phyloP scores from a whole-genome alignment of 2,329 filamentous ascomycete species.

The Akanthomyces dipterigenus region DNA sequence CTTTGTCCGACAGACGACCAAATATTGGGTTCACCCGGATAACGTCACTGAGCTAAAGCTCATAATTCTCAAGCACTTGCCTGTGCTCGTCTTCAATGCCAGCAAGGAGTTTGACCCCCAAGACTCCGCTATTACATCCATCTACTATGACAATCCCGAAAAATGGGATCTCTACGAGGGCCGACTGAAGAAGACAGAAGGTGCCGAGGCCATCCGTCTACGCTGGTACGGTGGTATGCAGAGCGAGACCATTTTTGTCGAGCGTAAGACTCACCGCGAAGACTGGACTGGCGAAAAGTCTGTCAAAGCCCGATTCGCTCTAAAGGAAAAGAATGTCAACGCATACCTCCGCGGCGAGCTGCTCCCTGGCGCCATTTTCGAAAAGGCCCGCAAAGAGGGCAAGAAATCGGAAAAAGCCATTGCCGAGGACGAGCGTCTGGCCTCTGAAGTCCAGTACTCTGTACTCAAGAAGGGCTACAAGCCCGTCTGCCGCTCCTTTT shows the following conservation, averaged over 20 bases:
- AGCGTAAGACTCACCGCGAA: slow-evolving; percentile 95
- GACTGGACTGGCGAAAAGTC: slow-evolving; percentile 99
- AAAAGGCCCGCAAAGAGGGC: slow-evolving; percentile 90
- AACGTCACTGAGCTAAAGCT: slow-evolving; percentile 98
- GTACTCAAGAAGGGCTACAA: slow-evolving; percentile 79
- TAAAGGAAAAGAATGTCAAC: slow-evolving; percentile 98
- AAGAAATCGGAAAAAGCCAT: slow-evolving; percentile 93
- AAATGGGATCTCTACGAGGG: slow-evolving; percentile 93
- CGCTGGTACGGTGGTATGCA: slow-evolving; percentile 98
- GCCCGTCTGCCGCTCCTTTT: slow-evolving; percentile 92
- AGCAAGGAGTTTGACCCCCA: slow-evolving; percentile 91
- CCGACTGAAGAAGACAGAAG: slow-evolving; percentile 94
- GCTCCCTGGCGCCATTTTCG: slow-evolving; percentile 82
- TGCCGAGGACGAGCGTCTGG: slow-evolving; percentile 81
- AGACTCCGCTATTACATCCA: slow-evolving; percentile 93
- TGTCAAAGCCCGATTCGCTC: slow-evolving; percentile 89
- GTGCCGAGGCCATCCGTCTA: slow-evolving; percentile 90
- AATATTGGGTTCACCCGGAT: slow-evolving; percentile 98
- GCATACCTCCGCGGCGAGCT: slow-evolving; percentile 78
- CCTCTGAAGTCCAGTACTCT: slow-evolving; percentile 89
- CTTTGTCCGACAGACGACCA: slow-evolving; percentile 95
- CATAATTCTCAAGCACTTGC: slow-evolving; percentile 94
- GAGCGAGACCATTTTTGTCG: slow-evolving; percentile 89
- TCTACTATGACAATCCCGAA: slow-evolving; percentile 94
- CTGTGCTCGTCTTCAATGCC: slow-evolving; percentile 93